Evolutionary conservation across 2,329 filamentous ascomycete genomes (phyloP).

Genomic region (Ophiostoma angusticollis): DNA sequence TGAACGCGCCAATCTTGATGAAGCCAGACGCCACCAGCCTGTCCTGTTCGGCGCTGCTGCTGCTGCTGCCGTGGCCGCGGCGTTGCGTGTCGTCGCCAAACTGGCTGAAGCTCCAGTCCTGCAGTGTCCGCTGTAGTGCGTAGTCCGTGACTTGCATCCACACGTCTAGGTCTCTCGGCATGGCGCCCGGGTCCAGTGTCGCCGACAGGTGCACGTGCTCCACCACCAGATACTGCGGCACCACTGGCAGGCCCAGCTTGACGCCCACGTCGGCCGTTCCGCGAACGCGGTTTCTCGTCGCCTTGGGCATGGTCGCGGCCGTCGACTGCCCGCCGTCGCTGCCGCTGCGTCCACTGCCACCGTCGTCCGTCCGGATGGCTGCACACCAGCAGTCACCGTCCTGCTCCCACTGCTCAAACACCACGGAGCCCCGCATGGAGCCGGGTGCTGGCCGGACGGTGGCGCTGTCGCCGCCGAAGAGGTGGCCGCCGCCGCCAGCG

Average conservation of each 20-base stretch:
- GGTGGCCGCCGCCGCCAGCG: neutral
- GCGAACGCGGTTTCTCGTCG: slow-evolving; percentile 23
- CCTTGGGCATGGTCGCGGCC: neutral
- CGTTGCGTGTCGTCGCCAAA: slow-evolving; percentile 26
- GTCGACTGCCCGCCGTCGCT: neutral
- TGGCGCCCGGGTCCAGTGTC: slow-evolving; percentile 47
- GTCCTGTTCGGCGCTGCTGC: slow-evolving; percentile 7
- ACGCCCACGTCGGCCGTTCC: slow-evolving; percentile 53
- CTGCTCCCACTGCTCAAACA: slow-evolving; percentile 60
- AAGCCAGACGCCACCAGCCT: slow-evolving; percentile 28
- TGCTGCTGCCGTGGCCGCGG: no score
- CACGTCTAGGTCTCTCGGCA: slow-evolving; percentile 57
- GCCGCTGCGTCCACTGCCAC: no score
- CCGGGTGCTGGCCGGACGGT: slow-evolving; percentile 4
- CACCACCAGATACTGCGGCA: slow-evolving; percentile 56
- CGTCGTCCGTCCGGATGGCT: slow-evolving; percentile 19
- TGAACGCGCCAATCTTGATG: slow-evolving; percentile 45
- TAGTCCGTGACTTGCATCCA: slow-evolving; percentile 47
- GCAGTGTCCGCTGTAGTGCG: slow-evolving; percentile 23
- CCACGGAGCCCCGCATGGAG: slow-evolving; percentile 25
- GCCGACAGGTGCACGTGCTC: slow-evolving; percentile 56
- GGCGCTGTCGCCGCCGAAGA: neutral
- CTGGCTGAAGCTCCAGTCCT: slow-evolving; percentile 30
- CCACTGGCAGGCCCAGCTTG: slow-evolving; percentile 41
- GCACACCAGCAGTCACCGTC: slow-evolving; percentile 84